Percentiles rank a stretch among this genome's conserved stretches.
These are phyloP conservation scores for Aspergillus alliaceus DNA, from an alignment of 2,329 filamentous ascomycete species.

Conservation along the genomic window DNA sequence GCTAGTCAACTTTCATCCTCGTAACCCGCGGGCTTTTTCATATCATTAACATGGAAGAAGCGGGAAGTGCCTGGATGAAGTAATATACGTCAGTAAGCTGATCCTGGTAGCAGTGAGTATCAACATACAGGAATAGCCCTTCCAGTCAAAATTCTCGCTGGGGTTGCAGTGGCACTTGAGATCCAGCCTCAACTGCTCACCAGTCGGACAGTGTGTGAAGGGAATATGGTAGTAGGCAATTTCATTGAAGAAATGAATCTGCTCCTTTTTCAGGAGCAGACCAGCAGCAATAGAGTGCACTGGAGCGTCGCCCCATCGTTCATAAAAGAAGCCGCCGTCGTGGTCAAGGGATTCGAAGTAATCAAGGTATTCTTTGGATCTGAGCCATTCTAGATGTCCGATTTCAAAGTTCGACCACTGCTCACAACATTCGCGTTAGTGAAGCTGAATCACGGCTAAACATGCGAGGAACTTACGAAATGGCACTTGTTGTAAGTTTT, in stretches of 20 bases:
- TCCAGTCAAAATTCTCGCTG: conserved; percentile 98
- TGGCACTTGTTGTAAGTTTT: conserved; percentile 96
- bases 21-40: conserved; percentile 83
- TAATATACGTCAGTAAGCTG: not conserved
- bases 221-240: conserved; percentile 98
- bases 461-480: conserved; percentile 64
- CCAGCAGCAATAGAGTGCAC: conserved; percentile 96
- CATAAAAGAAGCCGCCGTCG: conserved; percentile 97
- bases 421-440: conserved; percentile 16
- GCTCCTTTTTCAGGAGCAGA: conserved; percentile 83
- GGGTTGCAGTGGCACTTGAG: conserved; percentile 94
- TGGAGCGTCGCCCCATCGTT: conserved; percentile 96
- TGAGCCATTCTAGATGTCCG: conserved; percentile 89
- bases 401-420: conserved; percentile 99
- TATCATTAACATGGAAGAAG: conserved; percentile 79
- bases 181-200: conserved; percentile 78
- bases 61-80: conserved; percentile 69
- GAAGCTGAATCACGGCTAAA: not conserved
- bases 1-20: conserved; percentile 62
- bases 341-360: conserved; percentile 86
- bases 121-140: conserved; percentile 88
- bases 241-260: conserved; percentile 98
- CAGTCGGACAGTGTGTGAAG: conserved; percentile 95
- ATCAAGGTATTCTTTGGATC: conserved; percentile 83
- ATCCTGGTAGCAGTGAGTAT: not conserved